Conservation (phyloP, 257 asterid species). For the Coffea canephora region DNA sequence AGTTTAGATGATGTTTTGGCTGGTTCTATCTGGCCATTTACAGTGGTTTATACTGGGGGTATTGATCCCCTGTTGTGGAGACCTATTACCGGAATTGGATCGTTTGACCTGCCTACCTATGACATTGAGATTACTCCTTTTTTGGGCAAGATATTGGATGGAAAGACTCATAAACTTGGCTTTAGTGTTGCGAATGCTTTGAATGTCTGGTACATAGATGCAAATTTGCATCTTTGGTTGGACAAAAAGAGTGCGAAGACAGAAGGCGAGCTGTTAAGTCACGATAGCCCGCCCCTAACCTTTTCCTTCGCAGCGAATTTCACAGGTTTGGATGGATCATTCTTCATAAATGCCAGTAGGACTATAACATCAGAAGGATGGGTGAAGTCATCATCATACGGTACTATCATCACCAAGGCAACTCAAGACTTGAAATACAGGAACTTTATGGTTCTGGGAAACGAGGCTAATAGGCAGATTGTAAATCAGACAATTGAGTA, state of each 20-base stretch:
- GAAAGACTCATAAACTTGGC: conserved; percentile 41
- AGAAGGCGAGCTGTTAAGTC: conserved; percentile 41
- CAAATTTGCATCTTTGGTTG: conserved; percentile 84
- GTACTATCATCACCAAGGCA: conserved; percentile 40
- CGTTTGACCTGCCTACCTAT: conserved; percentile 71
- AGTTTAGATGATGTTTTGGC: conserved; percentile 40
- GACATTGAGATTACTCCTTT: conserved; percentile 71
- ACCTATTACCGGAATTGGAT: conserved; percentile 71
- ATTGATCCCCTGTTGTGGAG: conserved; percentile 76
- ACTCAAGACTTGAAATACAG: conserved; percentile 39
- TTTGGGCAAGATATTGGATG: conserved; percentile 56
- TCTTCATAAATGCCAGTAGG: conserved; percentile 45
- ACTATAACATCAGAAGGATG: conserved; percentile 46
- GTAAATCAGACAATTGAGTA: conserved; percentile 52
- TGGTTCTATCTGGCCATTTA: conserved; percentile 80
- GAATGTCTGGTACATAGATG: conserved; percentile 75
- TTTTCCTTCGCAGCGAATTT: conserved; percentile 36
- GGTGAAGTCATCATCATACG: conserved; percentile 68
- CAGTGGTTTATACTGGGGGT: conserved; percentile 78
- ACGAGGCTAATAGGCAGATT: conserved; percentile 56
- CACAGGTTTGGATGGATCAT: conserved; percentile 58
- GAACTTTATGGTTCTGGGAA: conserved; percentile 53
- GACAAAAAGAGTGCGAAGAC: conserved; percentile 45
- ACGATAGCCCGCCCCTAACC: conserved; percentile 26
- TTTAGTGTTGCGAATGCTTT: conserved; percentile 65